These are phyloP conservation scores for Stemphylium beticola DNA, from an alignment of 2,329 filamentous ascomycete genomes.

Conservation along the genomic window DNA sequence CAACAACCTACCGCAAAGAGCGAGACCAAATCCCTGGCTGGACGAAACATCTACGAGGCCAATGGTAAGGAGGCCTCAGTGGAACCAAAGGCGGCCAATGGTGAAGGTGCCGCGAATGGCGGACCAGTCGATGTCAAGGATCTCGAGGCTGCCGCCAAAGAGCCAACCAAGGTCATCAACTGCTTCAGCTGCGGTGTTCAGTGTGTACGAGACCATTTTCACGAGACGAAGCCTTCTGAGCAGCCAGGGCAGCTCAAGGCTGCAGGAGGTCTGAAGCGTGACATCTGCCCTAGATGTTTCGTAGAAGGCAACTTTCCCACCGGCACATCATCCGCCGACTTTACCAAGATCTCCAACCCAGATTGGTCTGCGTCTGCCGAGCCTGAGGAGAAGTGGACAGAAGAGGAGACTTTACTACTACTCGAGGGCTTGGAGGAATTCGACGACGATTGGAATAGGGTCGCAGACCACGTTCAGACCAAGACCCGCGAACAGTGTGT, in stretches of 20 bases:
- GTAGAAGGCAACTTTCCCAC: slow-evolving; percentile 82
- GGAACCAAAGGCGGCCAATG: slow-evolving; percentile 62
- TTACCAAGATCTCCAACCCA: slow-evolving; percentile 88
- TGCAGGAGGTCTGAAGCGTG: slow-evolving; percentile 71
- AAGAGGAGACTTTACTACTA: slow-evolving; percentile 85
- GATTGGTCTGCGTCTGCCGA: slow-evolving; percentile 79
- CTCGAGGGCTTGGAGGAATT: slow-evolving; percentile 91
- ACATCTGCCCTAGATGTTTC: slow-evolving; percentile 91
- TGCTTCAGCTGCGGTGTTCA: slow-evolving; percentile 94
- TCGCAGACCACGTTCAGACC: slow-evolving; percentile 89
- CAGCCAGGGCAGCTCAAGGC: slow-evolving; percentile 58
- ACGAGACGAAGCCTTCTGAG: slow-evolving; percentile 68
- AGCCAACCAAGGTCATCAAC: slow-evolving; percentile 71
- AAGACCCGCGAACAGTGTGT: slow-evolving; percentile 95
- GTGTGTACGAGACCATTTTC: slow-evolving; percentile 75
- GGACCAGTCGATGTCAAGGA: slow-evolving; percentile 66
- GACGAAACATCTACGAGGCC: slow-evolving; percentile 93
- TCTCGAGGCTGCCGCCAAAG: slow-evolving; percentile 65
- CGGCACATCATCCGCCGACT: slow-evolving; percentile 79
- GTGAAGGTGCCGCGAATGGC: slow-evolving; percentile 75
- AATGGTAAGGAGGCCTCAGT: slow-evolving; percentile 81
- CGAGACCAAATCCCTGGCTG: slow-evolving; percentile 89
- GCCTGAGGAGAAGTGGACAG: slow-evolving; percentile 86
- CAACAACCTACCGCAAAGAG: slow-evolving; percentile 72
- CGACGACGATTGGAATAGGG: slow-evolving; percentile 94